Evolutionary conservation across 2,329 filamentous ascomycete genomes (phyloP).

Genomic region (Penicillium nordicum): DNA sequence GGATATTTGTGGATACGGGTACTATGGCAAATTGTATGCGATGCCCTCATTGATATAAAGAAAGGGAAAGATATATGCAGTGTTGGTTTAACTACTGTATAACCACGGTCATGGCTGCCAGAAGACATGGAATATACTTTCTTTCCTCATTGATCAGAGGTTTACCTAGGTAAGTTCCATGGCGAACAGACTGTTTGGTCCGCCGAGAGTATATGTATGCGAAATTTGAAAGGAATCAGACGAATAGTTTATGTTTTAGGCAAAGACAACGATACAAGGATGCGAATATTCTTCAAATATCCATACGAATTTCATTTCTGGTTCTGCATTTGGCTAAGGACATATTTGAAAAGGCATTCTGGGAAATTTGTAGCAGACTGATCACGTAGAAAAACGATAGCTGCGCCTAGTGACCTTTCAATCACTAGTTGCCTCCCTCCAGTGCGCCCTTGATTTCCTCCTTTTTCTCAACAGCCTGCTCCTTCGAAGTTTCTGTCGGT

Average conservation of each 20-base stretch:
- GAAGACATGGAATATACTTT: conserved; percentile 88
- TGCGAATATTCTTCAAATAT: background rate
- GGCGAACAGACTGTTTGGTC: conserved; percentile 81
- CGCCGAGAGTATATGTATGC: conserved; percentile 53
- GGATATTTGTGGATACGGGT: too few relatives aligned
- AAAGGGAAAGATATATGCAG: too few relatives aligned
- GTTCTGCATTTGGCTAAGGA: background rate
- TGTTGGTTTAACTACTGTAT: too few relatives aligned
- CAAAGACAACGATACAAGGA: background rate
- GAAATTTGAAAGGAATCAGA: too few relatives aligned
- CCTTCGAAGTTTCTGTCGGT: background rate
- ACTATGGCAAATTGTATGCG: too few relatives aligned
- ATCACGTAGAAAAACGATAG: background rate
- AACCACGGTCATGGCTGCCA: conserved; percentile 80
- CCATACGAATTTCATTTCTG: background rate
- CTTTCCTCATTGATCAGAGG: conserved; percentile 83
- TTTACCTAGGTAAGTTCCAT: conserved; percentile 61
- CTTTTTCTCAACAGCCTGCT: background rate
- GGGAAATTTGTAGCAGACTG: background rate
- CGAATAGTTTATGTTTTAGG: too few relatives aligned
- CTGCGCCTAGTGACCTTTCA: background rate
- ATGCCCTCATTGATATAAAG: too few relatives aligned
- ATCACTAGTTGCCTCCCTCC: background rate
- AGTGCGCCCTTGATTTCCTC: background rate
- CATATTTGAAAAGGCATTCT: background rate